These are phyloP conservation scores for Teratosphaeriaceae sp. DNA, from an alignment of 2,329 filamentous ascomycete genomes.

Conservation along the genomic window DNA sequence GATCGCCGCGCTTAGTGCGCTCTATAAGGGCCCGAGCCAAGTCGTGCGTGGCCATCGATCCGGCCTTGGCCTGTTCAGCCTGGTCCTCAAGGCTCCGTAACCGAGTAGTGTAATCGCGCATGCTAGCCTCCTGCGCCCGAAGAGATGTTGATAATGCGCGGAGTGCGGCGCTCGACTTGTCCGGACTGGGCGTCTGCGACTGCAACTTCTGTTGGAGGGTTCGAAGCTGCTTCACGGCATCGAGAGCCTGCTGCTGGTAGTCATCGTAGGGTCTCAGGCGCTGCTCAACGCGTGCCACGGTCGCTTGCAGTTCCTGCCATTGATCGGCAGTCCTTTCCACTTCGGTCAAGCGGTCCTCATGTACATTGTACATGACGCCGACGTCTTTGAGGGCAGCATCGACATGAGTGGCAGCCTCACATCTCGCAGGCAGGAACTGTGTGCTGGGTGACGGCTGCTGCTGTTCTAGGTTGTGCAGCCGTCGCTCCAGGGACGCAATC, in stretches of 20 bases:
- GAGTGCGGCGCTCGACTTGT: neutral
- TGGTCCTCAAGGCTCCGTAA: slow-evolving; percentile 1
- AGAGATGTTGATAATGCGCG: neutral
- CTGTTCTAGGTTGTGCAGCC: slow-evolving; percentile 1
- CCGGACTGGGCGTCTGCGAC: neutral
- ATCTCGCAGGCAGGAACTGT: neutral
- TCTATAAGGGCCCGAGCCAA: slow-evolving; percentile 2
- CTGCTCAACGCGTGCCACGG: neutral
- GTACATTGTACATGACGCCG: slow-evolving; percentile 1
- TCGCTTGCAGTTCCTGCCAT: neutral
- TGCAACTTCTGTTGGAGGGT: neutral
- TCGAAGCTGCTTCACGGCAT: slow-evolving; percentile 7
- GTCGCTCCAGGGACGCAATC: slow-evolving; percentile 4
- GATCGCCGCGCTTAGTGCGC: slow-evolving; percentile 5
- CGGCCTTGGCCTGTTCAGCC: slow-evolving; percentile 2
- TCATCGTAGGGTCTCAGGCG: slow-evolving; percentile 8
- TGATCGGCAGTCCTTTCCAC: neutral
- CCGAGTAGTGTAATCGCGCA: neutral
- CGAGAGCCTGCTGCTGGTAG: slow-evolving; percentile 5
- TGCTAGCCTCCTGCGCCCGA: slow-evolving; percentile 1
- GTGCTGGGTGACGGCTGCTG: neutral
- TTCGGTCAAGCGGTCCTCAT: slow-evolving; percentile 2
- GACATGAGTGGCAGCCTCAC: neutral
- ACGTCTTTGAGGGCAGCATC: slow-evolving; percentile 2
- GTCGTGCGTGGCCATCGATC: slow-evolving; percentile 3